phyloP scores from a whole-genome alignment of 2,329 filamentous ascomycete genomes.

The Lachnellula occidentalis region DNA sequence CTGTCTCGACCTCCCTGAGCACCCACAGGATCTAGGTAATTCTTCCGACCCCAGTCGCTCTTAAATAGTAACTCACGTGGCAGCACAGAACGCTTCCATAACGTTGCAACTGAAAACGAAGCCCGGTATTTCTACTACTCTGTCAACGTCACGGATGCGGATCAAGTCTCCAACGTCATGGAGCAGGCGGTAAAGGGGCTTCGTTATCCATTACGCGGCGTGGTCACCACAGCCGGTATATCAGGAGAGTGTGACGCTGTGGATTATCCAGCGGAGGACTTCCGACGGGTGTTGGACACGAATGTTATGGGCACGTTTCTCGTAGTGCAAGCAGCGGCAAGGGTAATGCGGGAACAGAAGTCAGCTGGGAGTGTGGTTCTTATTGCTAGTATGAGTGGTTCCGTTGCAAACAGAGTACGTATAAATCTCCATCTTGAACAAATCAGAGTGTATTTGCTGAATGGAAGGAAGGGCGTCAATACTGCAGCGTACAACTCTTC shows the following conservation, averaged over 20 bases:
- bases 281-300: constrained; percentile 61
- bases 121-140: constrained; percentile 30
- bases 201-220: constrained; percentile 7
- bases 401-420: constrained; percentile 59
- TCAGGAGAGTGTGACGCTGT: constrained; percentile 42
- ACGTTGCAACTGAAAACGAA: background rate
- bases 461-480: constrained; percentile 3
- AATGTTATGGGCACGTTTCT: constrained; percentile 67
- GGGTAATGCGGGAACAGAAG: constrained; percentile 43
- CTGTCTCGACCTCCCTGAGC: constrained; percentile 41
- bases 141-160: constrained; percentile 44
- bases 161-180: constrained; percentile 32
- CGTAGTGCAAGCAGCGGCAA: constrained; percentile 64
- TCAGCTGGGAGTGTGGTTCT: constrained; percentile 48
- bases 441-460: background rate
- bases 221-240: constrained; percentile 44
- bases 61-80: background rate
- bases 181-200: background rate
- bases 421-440: background rate
- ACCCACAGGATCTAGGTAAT: constrained; percentile 31
- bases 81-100: constrained; percentile 1
- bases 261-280: constrained; percentile 49
- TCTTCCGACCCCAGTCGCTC: background rate
- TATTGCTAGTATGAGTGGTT: constrained; percentile 62
- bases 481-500: constrained; percentile 46